phyloP scores from a whole-genome alignment of 139 green algal species.

The Ulvella scutata region DNA sequence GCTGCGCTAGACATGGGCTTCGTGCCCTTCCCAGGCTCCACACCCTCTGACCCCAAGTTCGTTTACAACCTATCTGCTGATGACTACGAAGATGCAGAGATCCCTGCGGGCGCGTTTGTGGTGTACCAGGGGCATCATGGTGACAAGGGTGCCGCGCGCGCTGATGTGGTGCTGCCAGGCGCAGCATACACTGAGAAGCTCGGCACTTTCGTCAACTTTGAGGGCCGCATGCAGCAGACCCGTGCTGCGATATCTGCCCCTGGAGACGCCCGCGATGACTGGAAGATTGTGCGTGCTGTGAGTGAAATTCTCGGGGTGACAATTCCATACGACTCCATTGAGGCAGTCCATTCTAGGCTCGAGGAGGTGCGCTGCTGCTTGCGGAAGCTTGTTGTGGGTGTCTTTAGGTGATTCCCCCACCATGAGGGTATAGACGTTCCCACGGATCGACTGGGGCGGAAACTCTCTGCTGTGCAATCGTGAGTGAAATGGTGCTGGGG shows the following conservation, averaged over 20 bases:
- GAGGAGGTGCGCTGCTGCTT: slow-evolving; percentile 63
- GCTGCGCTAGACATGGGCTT: slow-evolving; percentile 93
- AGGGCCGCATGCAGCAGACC: slow-evolving; percentile 87
- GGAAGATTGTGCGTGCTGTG: slow-evolving; percentile 77
- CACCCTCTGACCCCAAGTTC: slow-evolving; percentile 43
- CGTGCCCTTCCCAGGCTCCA: slow-evolving; percentile 34
- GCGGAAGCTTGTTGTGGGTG: too few relatives aligned
- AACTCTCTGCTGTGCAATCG: too few relatives aligned
- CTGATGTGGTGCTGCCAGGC: slow-evolving; percentile 86
- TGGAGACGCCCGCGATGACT: slow-evolving; percentile 84
- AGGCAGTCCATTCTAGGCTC: slow-evolving; percentile 53
- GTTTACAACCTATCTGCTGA: slow-evolving; percentile 90
- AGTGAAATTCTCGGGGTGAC: slow-evolving; percentile 53
- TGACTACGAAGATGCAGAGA: slow-evolving; percentile 52
- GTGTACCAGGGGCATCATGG: slow-evolving; percentile 93
- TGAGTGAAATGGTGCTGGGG: too few relatives aligned
- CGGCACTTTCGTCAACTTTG: slow-evolving; percentile 78
- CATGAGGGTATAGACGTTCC: slow-evolving; percentile 13
- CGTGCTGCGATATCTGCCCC: slow-evolving; percentile 44
- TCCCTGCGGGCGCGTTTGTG: slow-evolving; percentile 82
- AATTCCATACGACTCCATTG: slow-evolving; percentile 74
- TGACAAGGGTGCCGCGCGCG: slow-evolving; percentile 71
- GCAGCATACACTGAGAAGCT: slow-evolving; percentile 79
- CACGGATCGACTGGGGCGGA: too few relatives aligned
- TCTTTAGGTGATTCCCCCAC: slow-evolving; percentile 42